Evolutionary conservation across 208 protist species (phyloP).

Genomic region (Spongospora subterranea): DNA sequence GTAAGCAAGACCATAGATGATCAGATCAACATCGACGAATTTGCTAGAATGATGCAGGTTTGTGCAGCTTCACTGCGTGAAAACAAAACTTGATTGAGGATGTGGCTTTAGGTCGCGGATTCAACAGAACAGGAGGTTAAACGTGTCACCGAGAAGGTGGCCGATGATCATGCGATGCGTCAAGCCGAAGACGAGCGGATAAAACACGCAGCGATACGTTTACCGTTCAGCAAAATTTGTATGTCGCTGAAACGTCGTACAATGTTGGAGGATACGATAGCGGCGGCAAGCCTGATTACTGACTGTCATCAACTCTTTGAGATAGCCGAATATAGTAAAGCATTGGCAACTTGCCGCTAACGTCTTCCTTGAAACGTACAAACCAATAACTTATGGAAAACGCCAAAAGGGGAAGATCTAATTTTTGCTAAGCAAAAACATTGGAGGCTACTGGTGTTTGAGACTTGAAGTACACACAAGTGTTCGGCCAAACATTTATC

Average conservation of each 20-base stretch:
- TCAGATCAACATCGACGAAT: background rate
- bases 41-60: background rate
- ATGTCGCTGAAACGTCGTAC: background rate
- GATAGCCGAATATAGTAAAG: background rate
- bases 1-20: background rate
- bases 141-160: background rate
- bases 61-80: background rate
- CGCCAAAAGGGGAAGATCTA: too few species aligned
- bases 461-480: too few species aligned
- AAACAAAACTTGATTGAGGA: background rate
- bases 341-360: background rate
- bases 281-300: background rate
- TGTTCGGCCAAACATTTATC: too few species aligned
- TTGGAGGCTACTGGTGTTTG: too few species aligned
- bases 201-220: background rate
- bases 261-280: slow-evolving; percentile 18
- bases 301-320: background rate
- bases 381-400: too few species aligned
- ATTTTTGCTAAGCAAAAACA: too few species aligned
- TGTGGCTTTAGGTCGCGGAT: background rate
- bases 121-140: background rate
- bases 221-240: slow-evolving; percentile 37
- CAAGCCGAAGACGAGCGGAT: background rate
- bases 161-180: background rate
- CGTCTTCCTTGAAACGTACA: too few species aligned